A percentile compares a stretch with the other conserved stretches of the same genome.
These are phyloP conservation scores for Fusarium sp. DNA, from an alignment of 2,329 filamentous ascomycete species.

Conservation along the genomic window DNA sequence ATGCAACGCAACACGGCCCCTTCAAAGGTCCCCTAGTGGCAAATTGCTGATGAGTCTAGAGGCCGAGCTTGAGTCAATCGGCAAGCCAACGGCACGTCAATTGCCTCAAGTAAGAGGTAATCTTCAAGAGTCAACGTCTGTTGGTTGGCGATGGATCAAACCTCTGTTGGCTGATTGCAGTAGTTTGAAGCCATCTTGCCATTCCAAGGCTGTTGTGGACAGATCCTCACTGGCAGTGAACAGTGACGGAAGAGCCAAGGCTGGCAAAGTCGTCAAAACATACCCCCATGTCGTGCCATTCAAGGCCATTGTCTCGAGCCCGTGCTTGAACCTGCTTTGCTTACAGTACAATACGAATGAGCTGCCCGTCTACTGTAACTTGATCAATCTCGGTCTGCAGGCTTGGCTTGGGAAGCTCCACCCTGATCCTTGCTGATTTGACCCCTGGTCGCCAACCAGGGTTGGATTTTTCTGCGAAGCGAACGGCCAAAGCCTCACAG, in stretches of 20 bases:
- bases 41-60: slow-evolving; percentile 19
- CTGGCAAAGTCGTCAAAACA: slow-evolving; percentile 3
- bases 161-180: slow-evolving; percentile 8
- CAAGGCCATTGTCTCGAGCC: slow-evolving; percentile 5
- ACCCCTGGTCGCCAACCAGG: slow-evolving; percentile 7
- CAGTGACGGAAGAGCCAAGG: not conserved
- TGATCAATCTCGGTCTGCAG: slow-evolving; percentile 39
- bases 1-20: slow-evolving; percentile 17
- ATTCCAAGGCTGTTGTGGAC: not conserved
- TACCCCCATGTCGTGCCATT: slow-evolving; percentile 5
- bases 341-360: slow-evolving; percentile 14
- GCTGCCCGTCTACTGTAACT: slow-evolving; percentile 8
- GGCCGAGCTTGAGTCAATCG: not conserved
- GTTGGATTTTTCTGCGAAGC: slow-evolving; percentile 22
- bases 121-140: not conserved
- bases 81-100: not conserved
- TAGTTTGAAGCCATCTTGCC: slow-evolving; percentile 11
- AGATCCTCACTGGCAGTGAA: not conserved
- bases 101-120: not conserved
- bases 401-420: slow-evolving; percentile 25
- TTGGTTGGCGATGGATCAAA: too few relatives aligned
- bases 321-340: not conserved
- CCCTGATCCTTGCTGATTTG: slow-evolving; percentile 16
- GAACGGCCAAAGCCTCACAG: slow-evolving; percentile 32
- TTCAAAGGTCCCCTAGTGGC: slow-evolving; percentile 18